phyloP scores from a whole-genome alignment of 2,329 filamentous ascomycete species.

The Dothistroma pini region DNA sequence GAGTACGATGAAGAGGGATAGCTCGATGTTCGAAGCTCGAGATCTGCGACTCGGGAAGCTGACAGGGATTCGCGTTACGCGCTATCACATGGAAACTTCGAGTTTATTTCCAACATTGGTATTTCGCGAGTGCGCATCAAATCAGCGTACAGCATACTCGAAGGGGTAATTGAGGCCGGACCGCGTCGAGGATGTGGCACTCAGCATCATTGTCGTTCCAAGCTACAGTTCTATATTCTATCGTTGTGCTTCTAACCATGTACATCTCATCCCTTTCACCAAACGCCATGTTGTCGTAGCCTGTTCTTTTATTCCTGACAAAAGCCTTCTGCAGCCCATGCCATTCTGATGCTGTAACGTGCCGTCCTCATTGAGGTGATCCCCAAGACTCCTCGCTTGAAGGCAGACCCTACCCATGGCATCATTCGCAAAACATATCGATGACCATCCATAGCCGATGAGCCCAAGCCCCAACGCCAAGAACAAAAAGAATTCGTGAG shows the following conservation, averaged over 20 bases:
- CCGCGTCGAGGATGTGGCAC: background rate
- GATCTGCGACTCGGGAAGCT: background rate
- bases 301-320: background rate
- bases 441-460: background rate
- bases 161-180: too few relatives aligned
- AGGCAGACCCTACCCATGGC: background rate
- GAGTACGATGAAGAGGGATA: background rate
- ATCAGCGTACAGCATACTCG: too few relatives aligned
- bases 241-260: background rate
- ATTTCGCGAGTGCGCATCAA: background rate
- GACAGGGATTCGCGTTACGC: background rate
- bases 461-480: background rate
- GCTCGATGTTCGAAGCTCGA: background rate
- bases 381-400: background rate
- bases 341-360: background rate
- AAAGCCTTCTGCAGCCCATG: background rate
- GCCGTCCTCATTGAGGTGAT: background rate
- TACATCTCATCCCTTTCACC: background rate
- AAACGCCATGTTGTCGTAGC: background rate
- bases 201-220: background rate
- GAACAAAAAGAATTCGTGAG: background rate
- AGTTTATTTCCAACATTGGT: background rate
- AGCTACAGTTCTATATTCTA: background rate
- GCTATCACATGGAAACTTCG: conserved; percentile 4
- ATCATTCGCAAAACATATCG: background rate